Evolutionary conservation across 2,329 filamentous ascomycete species (phyloP).

Genomic region (Cercospora sp.): DNA sequence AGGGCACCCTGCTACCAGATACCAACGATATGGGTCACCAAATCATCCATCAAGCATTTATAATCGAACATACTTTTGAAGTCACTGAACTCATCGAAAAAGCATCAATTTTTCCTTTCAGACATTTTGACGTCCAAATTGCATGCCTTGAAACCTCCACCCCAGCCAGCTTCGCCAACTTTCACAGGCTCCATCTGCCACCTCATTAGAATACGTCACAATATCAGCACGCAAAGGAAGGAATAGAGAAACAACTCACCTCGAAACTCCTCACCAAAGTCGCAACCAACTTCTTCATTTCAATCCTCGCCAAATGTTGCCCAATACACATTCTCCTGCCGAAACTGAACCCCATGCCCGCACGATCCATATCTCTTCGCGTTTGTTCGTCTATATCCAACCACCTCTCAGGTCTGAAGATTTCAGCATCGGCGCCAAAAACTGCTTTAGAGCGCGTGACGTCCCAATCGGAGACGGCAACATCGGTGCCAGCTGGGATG

Average conservation of each 20-base stretch:
- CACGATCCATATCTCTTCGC: slow-evolving; percentile 44
- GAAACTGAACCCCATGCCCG: slow-evolving; percentile 48
- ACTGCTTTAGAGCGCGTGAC: slow-evolving; percentile 41
- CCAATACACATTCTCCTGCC: slow-evolving; percentile 50
- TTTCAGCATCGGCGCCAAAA: slow-evolving; percentile 42
- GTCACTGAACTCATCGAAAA: background rate
- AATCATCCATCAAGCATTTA: background rate
- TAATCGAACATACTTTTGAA: background rate
- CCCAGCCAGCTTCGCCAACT: slow-evolving; percentile 6
- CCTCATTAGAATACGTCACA: background rate
- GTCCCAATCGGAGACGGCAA: slow-evolving; percentile 45
- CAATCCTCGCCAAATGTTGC: slow-evolving; percentile 46
- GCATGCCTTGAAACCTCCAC: background rate
- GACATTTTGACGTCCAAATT: background rate
- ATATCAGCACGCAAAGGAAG: background rate
- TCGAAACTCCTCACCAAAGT: slow-evolving; percentile 20
- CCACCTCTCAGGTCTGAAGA: slow-evolving; percentile 53
- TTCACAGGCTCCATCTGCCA: slow-evolving; percentile 8
- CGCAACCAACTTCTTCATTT: slow-evolving; percentile 28
- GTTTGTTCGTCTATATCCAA: slow-evolving; percentile 39
- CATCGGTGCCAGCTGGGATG: slow-evolving; percentile 41
- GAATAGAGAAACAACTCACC: background rate
- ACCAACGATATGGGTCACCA: background rate
- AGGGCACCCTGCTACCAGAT: background rate
- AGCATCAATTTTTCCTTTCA: background rate